These are phyloP conservation scores for Arthrobotrys sphaeroides DNA, from an alignment of 2,329 filamentous ascomycete genomes.

Conservation along the genomic window DNA sequence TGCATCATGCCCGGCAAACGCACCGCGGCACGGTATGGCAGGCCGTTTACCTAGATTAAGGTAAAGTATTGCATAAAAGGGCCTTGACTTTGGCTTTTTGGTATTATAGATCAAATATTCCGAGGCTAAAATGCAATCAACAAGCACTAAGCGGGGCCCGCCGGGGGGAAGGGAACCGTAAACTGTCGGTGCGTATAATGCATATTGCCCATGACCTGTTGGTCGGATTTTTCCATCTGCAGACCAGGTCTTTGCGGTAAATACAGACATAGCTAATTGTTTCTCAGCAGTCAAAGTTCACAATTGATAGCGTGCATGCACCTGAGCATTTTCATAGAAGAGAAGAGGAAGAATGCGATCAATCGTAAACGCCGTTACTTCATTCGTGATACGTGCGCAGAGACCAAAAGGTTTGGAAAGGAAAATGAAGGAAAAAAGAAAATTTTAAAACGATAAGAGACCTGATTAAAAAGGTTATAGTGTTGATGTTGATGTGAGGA, in stretches of 20 bases:
- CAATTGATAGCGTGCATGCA: constrained; percentile 20
- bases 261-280: constrained; percentile 34
- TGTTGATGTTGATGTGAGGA: constrained; percentile 20
- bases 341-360: constrained; percentile 31
- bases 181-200: constrained; percentile 21
- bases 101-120: constrained; percentile 48
- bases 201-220: constrained; percentile 31
- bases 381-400: constrained; percentile 44
- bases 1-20: constrained; percentile 35
- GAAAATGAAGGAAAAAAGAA: constrained; percentile 16
- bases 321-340: constrained; percentile 18
- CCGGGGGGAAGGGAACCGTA: constrained; percentile 16
- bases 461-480: constrained; percentile 37
- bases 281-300: constrained; percentile 11
- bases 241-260: constrained; percentile 36
- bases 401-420: constrained; percentile 18
- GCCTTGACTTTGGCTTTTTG: constrained; percentile 17
- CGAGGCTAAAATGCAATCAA: constrained; percentile 49
- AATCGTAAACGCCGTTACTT: constrained; percentile 50
- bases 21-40: constrained; percentile 34
- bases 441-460: constrained; percentile 17
- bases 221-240: constrained; percentile 20
- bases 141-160: constrained; percentile 37
- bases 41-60: constrained; percentile 15
- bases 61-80: constrained; percentile 20